These are phyloP conservation scores for Ilyonectria destructans DNA, from an alignment of 2,329 filamentous ascomycete species.

Conservation along the genomic window DNA sequence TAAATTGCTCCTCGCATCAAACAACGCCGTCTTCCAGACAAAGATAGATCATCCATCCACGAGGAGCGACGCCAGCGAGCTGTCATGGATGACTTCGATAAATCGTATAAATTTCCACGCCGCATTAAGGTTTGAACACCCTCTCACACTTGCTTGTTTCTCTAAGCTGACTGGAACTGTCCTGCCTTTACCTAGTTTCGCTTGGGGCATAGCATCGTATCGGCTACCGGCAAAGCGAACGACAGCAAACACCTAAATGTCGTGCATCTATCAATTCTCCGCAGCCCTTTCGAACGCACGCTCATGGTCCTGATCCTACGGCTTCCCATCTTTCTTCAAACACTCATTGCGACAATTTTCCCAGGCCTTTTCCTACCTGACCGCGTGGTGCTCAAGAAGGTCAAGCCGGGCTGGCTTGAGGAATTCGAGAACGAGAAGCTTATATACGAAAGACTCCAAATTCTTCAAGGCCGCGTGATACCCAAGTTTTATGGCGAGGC, in stretches of 20 bases:
- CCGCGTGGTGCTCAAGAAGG: slow-evolving; percentile 36
- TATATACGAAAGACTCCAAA: slow-evolving; percentile 28
- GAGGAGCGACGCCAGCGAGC: no score
- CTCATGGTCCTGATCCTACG: neutral
- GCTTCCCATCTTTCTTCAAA: slow-evolving; percentile 4
- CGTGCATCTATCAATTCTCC: slow-evolving; percentile 5
- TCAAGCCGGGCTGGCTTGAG: slow-evolving; percentile 32
- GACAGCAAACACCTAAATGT: slow-evolving; percentile 11
- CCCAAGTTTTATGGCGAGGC: slow-evolving; percentile 35
- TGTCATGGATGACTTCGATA: no score
- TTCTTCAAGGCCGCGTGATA: slow-evolving; percentile 31
- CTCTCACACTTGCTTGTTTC: no score
- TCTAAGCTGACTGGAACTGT: no score
- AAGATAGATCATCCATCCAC: no score
- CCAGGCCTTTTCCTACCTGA: slow-evolving; percentile 30
- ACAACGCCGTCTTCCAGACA: no score
- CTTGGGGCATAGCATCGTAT: neutral
- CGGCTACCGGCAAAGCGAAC: neutral
- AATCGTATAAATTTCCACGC: no score
- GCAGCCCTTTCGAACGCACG: neutral
- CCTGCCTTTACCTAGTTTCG: neutral
- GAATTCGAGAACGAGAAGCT: slow-evolving; percentile 39
- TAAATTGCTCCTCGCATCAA: no score
- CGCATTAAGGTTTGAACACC: no score
- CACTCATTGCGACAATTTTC: neutral